Evolutionary conservation across 23 red algal genomes (phyloP).

Genomic region (Gracilaria domingensis): DNA sequence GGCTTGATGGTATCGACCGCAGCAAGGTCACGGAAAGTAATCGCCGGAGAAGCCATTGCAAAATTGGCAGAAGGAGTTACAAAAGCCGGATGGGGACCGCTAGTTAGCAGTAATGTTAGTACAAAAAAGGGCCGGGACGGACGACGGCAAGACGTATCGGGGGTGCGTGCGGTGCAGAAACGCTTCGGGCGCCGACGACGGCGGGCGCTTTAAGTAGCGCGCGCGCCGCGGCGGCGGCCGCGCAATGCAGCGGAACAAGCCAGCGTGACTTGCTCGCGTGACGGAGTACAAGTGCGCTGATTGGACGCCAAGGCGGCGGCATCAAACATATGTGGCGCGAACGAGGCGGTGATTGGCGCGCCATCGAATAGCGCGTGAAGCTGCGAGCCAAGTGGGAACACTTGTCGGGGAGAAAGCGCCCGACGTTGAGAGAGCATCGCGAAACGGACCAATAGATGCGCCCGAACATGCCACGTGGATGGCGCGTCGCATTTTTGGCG

Average conservation of each 20-base stretch:
- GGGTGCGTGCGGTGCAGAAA: background rate
- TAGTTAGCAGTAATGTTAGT: slow-evolving; percentile 41
- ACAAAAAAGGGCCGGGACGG: background rate
- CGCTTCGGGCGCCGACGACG: background rate
- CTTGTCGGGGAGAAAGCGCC: background rate
- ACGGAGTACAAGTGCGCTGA: background rate
- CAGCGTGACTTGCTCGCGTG: slow-evolving; percentile 11
- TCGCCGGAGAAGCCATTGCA: slow-evolving; percentile 27
- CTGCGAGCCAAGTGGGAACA: background rate
- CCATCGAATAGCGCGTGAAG: background rate
- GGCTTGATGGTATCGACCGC: slow-evolving; percentile 51
- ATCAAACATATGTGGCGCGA: background rate
- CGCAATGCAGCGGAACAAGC: background rate
- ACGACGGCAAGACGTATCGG: background rate
- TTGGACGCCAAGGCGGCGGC: background rate
- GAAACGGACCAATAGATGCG: background rate
- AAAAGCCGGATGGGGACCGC: slow-evolving; percentile 3
- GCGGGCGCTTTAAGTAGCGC: slow-evolving; percentile 6
- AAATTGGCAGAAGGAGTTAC: slow-evolving; percentile 17
- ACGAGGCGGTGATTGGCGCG: background rate
- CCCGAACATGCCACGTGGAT: background rate
- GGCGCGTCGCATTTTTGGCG: background rate
- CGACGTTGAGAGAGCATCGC: background rate
- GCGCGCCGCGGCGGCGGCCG: background rate
- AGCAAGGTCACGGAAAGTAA: slow-evolving; percentile 16